Conservation (phyloP, 768 basidiomycete species). For the Rhodotorula taiwanensis region DNA sequence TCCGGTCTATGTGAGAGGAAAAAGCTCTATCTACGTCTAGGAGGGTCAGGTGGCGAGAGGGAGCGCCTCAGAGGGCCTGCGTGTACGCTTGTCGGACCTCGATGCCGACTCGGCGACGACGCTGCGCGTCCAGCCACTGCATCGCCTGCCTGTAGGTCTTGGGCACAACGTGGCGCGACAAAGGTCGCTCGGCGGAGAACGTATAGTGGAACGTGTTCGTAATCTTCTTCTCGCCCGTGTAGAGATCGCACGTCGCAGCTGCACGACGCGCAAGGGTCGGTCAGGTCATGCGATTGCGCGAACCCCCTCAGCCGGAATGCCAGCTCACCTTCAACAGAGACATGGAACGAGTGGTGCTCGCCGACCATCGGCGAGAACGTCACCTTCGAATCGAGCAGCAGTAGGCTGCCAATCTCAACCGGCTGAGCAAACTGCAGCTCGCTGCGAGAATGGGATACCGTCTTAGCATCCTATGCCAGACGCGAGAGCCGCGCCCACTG, state of each 20-base stretch:
- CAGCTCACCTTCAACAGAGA: slow-evolving; percentile 32
- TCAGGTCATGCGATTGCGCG: too few species aligned
- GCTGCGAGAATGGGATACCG: neutral
- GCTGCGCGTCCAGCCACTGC: slow-evolving; percentile 32
- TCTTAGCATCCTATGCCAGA: neutral
- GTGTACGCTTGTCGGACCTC: slow-evolving; percentile 14
- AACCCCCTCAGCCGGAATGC: too few species aligned
- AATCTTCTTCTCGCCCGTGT: slow-evolving; percentile 32
- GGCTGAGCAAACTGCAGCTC: slow-evolving; percentile 38
- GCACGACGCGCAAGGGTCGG: neutral
- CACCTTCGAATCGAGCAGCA: slow-evolving; percentile 36
- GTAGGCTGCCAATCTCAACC: slow-evolving; percentile 37
- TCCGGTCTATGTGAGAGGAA: too few species aligned
- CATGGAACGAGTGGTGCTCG: slow-evolving; percentile 35
- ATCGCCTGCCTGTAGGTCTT: slow-evolving; percentile 27
- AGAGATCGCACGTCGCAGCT: slow-evolving; percentile 33
- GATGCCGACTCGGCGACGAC: slow-evolving; percentile 22
- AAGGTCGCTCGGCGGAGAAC: slow-evolving; percentile 20
- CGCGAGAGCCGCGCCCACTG: too few species aligned
- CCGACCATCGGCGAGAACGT: slow-evolving; percentile 37
- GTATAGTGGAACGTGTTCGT: slow-evolving; percentile 39
- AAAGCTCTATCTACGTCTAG: too few species aligned
- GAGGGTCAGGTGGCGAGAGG: too few species aligned
- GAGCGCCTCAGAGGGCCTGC: neutral
- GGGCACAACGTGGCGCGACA: slow-evolving; percentile 37